Base-by-base conservation (phyloP, 2,329 filamentous ascomycete species). In the Fusarium robinianum region DNA sequence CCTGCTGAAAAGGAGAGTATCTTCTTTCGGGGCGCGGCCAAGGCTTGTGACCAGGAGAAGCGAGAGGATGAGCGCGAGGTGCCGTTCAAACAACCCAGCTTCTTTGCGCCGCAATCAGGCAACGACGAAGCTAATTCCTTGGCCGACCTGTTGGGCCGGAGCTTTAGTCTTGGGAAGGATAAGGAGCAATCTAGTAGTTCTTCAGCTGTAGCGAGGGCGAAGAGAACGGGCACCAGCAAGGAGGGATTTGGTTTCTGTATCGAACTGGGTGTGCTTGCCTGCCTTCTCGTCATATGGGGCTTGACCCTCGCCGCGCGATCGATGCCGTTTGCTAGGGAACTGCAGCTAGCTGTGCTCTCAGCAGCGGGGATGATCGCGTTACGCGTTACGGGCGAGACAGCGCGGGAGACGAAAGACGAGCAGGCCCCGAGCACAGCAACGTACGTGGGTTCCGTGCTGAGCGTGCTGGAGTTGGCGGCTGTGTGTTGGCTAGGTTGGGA, bases 61-160 rank as follows among this genome's bases (percentile, higher is more conserved):
- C 40, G 38, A 1, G 39, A 50, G 7, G 49, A 50, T 2, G 63
- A 53, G 11, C 40, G 18, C 1, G 47, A 46, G 3, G 72, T 72
- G 23, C 67, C 76, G 21, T 83, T 85, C 39, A 76, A 81, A 45
- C 78, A 81, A 32, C 81, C 80, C 2, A 78, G 67, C n/a, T 79
- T 83, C 66, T 84, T 83, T 63, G 80, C 81, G 4, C 70, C 73
- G 2, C 57, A 67, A 9, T 41, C 56, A 14, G 60, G 67, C 6
- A 67, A 67, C 29, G 73, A 74, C 27, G 72, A 75, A 32, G 63
- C 72, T 3, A 72, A 69, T 41, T 64, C 67, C 2, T 42, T 78
- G 41, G 72, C 73, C 0, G 73, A 76, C 19, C 50, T 77, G 12
- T 66, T 78, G 36, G 66, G 64, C 27, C 65, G 70, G 49, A 72